phyloP scores from a whole-genome alignment of 495 filamentous ascomycete genomes.

The Hapsidospora chrysogenum region DNA sequence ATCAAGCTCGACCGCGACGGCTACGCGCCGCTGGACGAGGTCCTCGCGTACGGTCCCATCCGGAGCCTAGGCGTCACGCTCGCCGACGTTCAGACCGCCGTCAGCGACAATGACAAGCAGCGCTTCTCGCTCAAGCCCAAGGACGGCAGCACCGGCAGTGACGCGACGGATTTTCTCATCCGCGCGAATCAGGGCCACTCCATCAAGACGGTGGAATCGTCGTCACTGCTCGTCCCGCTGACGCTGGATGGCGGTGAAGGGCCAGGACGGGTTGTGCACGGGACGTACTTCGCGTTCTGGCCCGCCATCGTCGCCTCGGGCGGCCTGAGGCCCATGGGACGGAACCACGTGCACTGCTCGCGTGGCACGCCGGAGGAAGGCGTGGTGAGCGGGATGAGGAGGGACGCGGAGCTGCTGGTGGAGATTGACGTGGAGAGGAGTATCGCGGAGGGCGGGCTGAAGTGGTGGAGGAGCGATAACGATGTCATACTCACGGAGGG shows the following conservation, averaged over 20 bases:
- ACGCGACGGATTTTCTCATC: constrained; percentile 64
- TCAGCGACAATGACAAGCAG: constrained; percentile 71
- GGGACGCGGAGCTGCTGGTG: constrained; percentile 59
- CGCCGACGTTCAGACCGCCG: constrained; percentile 52
- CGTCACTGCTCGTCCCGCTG: constrained; percentile 50
- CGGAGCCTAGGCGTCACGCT: constrained; percentile 54
- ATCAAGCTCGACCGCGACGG: constrained; percentile 61
- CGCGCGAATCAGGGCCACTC: constrained; percentile 89
- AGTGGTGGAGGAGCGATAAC: constrained; percentile 80
- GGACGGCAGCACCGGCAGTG: constrained; percentile 15
- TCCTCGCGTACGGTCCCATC: constrained; percentile 44
- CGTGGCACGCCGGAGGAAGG: constrained; percentile 39
- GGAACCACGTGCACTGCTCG: constrained; percentile 81
- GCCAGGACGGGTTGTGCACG: constrained; percentile 60
- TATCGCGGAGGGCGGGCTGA: constrained; percentile 40
- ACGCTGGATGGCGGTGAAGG: constrained; percentile 30
- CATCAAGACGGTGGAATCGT: constrained; percentile 50
- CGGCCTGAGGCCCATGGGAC: constrained; percentile 59
- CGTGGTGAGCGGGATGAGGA: constrained; percentile 78
- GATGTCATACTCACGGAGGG: constrained; percentile 48
- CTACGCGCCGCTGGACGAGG: constrained; percentile 58
- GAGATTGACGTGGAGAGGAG: constrained; percentile 60
- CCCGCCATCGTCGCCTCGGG: constrained; percentile 51
- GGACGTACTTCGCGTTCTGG: constrained; percentile 70
- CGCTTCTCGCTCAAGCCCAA: constrained; percentile 52